Evolutionary conservation across 768 basidiomycete species (phyloP).

Genomic region (Suillus hirtellus): DNA sequence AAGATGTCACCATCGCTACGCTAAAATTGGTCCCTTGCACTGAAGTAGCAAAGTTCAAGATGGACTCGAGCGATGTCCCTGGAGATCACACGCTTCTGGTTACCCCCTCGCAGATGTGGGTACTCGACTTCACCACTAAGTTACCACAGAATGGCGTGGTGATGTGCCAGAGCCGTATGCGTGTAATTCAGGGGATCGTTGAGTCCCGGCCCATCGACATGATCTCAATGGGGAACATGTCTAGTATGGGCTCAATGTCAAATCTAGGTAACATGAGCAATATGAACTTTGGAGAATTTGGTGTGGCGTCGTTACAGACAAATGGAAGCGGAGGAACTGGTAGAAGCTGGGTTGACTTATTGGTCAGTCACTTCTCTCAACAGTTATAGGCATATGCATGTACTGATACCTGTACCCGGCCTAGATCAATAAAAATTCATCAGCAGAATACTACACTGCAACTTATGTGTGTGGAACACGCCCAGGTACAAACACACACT

Average conservation of each 20-base stretch:
- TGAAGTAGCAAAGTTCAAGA: constrained; percentile 16
- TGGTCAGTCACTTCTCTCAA: constrained; percentile 24
- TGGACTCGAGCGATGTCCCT: constrained; percentile 18
- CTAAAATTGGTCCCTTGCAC: constrained; percentile 41
- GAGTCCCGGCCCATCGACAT: constrained; percentile 26
- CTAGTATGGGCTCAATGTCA: constrained; percentile 26
- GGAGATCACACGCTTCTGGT: constrained; percentile 29
- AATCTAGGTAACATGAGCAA: constrained; percentile 28
- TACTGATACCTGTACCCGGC: constrained; percentile 17
- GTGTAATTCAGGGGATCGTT: constrained; percentile 68
- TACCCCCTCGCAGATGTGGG: constrained; percentile 47
- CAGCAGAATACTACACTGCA: constrained; percentile 66
- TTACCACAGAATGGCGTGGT: constrained; percentile 57
- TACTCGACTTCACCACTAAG: constrained; percentile 68
- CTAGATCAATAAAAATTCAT: constrained; percentile 55
- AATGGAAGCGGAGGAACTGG: constrained; percentile 16
- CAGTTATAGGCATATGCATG: neutral
- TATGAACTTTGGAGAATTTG: constrained; percentile 26
- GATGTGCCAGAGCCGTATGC: constrained; percentile 72
- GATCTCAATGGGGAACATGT: constrained; percentile 22
- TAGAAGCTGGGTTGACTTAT: constrained; percentile 31
- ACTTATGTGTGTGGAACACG: constrained; percentile 53
- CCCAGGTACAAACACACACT: constrained; percentile 6
- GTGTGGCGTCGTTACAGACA: constrained; percentile 24
- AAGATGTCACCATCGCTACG: constrained; percentile 58